Base-by-base conservation (phyloP, 495 filamentous ascomycete species). In the Tuber aestivum region DNA sequence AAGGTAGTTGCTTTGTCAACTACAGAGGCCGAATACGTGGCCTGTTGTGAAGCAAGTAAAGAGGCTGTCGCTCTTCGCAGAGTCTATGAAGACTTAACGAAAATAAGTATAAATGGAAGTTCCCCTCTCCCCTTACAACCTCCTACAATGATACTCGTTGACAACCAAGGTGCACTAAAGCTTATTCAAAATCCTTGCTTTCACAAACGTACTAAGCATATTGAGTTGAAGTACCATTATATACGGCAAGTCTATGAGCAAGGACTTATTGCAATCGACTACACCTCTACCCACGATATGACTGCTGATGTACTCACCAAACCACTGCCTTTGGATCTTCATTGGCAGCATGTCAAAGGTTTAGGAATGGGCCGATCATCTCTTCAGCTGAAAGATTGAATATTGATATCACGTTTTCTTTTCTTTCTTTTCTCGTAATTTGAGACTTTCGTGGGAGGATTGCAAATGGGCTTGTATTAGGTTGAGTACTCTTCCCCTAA, bases 121-220 rank as follows among this genome's bases (percentile, higher is more conserved):
- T 7, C 44, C 6, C 18, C 21, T 0, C 44, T 48, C 1, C 44
- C 20, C 6, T 48, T 20, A n/a, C n/a, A n/a, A n/a, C 44, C 44
- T 21, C 2, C 44, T 21, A 48, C 44, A 0, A 48, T 23, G 2
- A 70, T 74, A 12, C 35, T 14, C 10, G 37, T 56, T 68, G 73
- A 74, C 56, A 70, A 70, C 14, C n/a, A 70, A 21, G 73, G 73
- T 9, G 73, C 35, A n/a, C 16, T 74, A 21, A 70, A 70, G 18
- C 18, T 48, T 0, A 48, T 48, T 48, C 1, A 42, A 10, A 42
- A 42, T 42, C 41, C 41, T 10, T 14, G 41, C 1, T 42, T 42
- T 21, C 45, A 48, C 8, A 48, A 48, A 23, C 20, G 45, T 0
- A 48, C 45, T 1, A 48, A 48, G 45, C 21, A 48, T 23, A 48